Conservation (phyloP, 1,284 basidiomycete species). For the Fomitopsis betulina region DNA sequence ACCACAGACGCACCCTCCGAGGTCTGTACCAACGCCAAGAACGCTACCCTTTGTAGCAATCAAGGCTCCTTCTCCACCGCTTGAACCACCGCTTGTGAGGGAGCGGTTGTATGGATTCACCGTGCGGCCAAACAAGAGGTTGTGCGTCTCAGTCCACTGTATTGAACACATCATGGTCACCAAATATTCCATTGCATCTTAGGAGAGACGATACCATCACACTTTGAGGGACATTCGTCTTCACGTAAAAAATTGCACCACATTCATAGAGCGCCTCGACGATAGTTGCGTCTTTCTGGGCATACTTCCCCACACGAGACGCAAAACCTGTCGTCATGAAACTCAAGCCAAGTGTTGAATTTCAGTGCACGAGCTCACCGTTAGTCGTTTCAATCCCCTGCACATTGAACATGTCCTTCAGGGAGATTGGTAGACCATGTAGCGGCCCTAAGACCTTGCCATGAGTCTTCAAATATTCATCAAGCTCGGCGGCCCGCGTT, state of each 20-base stretch:
- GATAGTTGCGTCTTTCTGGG: slow-evolving; percentile 16
- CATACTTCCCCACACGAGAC: slow-evolving; percentile 19
- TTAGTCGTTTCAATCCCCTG: slow-evolving; percentile 55
- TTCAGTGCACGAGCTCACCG: slow-evolving; percentile 31
- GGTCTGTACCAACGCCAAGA: slow-evolving; percentile 77
- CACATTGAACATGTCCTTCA: slow-evolving; percentile 59
- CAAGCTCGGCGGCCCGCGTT: slow-evolving; percentile 39
- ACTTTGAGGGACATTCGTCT: slow-evolving; percentile 79
- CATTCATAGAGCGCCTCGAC: slow-evolving; percentile 15
- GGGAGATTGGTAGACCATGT: slow-evolving; percentile 48
- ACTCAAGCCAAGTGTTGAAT: slow-evolving; percentile 5
- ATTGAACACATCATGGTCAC: not conserved
- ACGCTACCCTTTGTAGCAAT: slow-evolving; percentile 73
- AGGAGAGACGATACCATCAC: slow-evolving; percentile 34
- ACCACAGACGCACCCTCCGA: slow-evolving; percentile 46
- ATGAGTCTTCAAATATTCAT: slow-evolving; percentile 35
- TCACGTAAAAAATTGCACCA: slow-evolving; percentile 57
- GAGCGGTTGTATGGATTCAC: slow-evolving; percentile 66
- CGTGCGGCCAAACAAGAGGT: slow-evolving; percentile 61
- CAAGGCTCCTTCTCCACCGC: slow-evolving; percentile 77
- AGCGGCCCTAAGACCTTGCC: slow-evolving; percentile 43
- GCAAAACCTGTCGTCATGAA: slow-evolving; percentile 18
- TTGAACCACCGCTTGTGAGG: slow-evolving; percentile 74
- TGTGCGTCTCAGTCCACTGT: slow-evolving; percentile 39
- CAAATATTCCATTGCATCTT: slow-evolving; percentile 17